Conservation (phyloP, 169 alveolate species). For the Theileria sp. region DNA sequence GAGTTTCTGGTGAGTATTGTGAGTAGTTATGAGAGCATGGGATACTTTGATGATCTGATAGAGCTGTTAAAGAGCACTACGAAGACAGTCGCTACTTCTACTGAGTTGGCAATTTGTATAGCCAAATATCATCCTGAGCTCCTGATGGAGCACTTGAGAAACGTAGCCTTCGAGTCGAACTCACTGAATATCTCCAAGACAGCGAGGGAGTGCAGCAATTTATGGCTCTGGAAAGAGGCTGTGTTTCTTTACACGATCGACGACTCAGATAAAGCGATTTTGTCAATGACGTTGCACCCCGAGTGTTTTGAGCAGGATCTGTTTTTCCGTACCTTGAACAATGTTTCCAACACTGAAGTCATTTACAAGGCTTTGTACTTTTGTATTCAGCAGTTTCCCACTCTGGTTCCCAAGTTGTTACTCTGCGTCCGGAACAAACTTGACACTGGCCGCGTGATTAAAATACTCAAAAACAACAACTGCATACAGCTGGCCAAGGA, state of each 20-base stretch:
- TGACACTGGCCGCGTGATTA: slow-evolving; percentile 92
- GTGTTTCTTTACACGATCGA: slow-evolving; percentile 91
- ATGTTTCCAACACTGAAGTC: slow-evolving; percentile 93
- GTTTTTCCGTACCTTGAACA: slow-evolving; percentile 64
- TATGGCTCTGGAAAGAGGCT: slow-evolving; percentile 84
- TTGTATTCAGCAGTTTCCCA: slow-evolving; percentile 98
- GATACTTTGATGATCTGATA: slow-evolving; percentile 62
- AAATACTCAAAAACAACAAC: slow-evolving; percentile 80
- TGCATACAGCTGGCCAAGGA: slow-evolving; percentile 82
- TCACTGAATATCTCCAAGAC: slow-evolving; percentile 91
- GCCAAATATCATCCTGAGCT: slow-evolving; percentile 97
- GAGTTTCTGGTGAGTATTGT: slow-evolving; percentile 94
- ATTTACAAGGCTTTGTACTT: slow-evolving; percentile 96
- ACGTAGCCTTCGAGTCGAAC: slow-evolving; percentile 19
- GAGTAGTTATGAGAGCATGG: slow-evolving; percentile 55
- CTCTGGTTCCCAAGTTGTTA: slow-evolving; percentile 90
- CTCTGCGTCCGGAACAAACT: slow-evolving; percentile 78
- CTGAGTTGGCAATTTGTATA: slow-evolving; percentile 98
- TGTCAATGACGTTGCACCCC: slow-evolving; percentile 95
- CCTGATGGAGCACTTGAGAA: slow-evolving; percentile 92
- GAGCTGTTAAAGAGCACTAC: slow-evolving; percentile 58
- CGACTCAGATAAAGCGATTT: slow-evolving; percentile 95
- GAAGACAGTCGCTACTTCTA: slow-evolving; percentile 83
- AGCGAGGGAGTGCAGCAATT: slow-evolving; percentile 87
- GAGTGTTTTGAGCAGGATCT: slow-evolving; percentile 92